Percentiles rank a stretch among this genome's conserved stretches.
These are phyloP conservation scores for Aspergillus alliaceus DNA, from an alignment of 2,329 filamentous ascomycete genomes.

Conservation along the genomic window DNA sequence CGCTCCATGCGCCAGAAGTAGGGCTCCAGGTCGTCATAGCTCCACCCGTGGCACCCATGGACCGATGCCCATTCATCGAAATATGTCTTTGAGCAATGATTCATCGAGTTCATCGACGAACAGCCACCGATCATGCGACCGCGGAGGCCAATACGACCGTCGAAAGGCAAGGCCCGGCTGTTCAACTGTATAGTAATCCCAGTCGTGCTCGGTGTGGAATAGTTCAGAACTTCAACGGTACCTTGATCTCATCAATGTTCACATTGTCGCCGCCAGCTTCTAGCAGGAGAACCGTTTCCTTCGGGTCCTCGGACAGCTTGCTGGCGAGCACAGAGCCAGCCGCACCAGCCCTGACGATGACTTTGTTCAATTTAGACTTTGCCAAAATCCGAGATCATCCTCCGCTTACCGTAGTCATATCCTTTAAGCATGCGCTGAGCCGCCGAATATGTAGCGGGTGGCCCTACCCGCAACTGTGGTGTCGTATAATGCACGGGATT, in stretches of 20 bases:
- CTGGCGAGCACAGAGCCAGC: slow-evolving; percentile 20
- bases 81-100: slow-evolving; percentile 17
- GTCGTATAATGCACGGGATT: slow-evolving; percentile 18
- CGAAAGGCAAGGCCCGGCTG: slow-evolving; percentile 14
- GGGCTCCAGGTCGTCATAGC: slow-evolving; percentile 45
- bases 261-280: slow-evolving; percentile 19
- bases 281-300: slow-evolving; percentile 17
- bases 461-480: slow-evolving; percentile 8
- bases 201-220: slow-evolving; percentile 17
- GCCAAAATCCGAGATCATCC: background rate
- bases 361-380: background rate
- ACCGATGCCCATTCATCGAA: slow-evolving; percentile 16
- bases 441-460: slow-evolving; percentile 10
- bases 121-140: slow-evolving; percentile 18
- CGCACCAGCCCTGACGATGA: slow-evolving; percentile 20
- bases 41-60: slow-evolving; percentile 34
- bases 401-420: slow-evolving; percentile 18
- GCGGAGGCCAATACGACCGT: slow-evolving; percentile 18
- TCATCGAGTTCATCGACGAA: slow-evolving; percentile 19
- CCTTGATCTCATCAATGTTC: slow-evolving; percentile 13
- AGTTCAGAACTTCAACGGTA: slow-evolving; percentile 17
- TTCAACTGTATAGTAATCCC: slow-evolving; percentile 20
- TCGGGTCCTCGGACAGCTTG: slow-evolving; percentile 20
- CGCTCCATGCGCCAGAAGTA: slow-evolving; percentile 42
- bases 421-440: slow-evolving; percentile 11